Base-by-base conservation (phyloP, 345 rosid species). In the Trapa bicornis region DNA sequence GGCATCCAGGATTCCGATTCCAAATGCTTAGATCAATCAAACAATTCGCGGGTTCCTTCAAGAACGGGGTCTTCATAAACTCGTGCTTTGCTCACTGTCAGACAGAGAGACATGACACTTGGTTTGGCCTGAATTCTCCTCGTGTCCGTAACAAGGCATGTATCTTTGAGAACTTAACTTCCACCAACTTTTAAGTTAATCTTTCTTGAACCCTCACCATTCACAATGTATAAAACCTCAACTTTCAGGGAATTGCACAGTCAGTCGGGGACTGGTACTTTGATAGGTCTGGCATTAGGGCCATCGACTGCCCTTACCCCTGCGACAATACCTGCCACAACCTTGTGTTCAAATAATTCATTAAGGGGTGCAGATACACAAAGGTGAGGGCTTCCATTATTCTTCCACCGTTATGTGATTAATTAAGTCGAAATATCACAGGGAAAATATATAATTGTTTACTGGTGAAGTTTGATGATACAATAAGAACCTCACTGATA, bases 31-130 rank as follows among this genome's bases (percentile, higher is more conserved):
- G 69, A 13, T 70, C 78, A 33, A 67, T 84, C 15, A 66, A 69
- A 63, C 75, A 75, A 62, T 80, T 84, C 70, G 74, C 83, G 7
- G 74, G 57, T 70, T 75, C 75, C 47, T 71, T 64, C 42, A 69
- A 79, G 67, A 80, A 82, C 43, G 84, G 84, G 2, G 61, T 78
- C 68, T 80, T 82, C 48, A 75, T 82, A 68, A 84, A 84, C 70
- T 84, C 89, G 7, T 84, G 89, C 67, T 84, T 84, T 47, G 81
- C 83, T 67, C 84, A 82, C 71, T 84, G 86, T 79, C 84, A 82
- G 70, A 68, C 84, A 12, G 88, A 82, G 70, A 78, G 83, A 67
- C 89, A 78, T 36, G 89, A 82, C 68, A 80, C 86, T 5, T 84
- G 89, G 89, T 82, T 82, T 37, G 76, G 79, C 8, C 74, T 67